phyloP scores from a whole-genome alignment of 164 flowering plant genomes.

The Liriodendron chinense region DNA sequence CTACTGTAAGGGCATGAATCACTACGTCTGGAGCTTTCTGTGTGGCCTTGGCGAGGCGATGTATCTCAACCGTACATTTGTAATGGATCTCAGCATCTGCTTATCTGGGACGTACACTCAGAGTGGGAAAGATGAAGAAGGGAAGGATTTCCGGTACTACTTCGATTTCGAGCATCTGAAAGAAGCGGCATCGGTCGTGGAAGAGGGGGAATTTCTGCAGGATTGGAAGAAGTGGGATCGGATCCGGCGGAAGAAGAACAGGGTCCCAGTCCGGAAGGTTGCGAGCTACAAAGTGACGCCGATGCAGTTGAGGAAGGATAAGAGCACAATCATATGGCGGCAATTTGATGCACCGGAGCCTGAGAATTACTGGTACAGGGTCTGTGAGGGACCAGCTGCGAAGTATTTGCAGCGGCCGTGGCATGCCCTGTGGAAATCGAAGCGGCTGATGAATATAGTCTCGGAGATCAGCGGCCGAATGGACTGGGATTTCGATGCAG shows the following conservation, averaged over 20 bases:
- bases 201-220: slow-evolving; percentile 64
- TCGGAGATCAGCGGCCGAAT: slow-evolving; percentile 78
- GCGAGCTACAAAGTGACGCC: slow-evolving; percentile 70
- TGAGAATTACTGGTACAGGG: slow-evolving; percentile 95
- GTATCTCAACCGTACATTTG: slow-evolving; percentile 83
- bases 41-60: slow-evolving; percentile 96
- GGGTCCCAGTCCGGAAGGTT: slow-evolving; percentile 58
- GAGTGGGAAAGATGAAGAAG: slow-evolving; percentile 73
- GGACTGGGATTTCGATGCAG: slow-evolving; percentile 99
- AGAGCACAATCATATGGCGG: slow-evolving; percentile 77
- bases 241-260: slow-evolving; percentile 46
- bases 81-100: slow-evolving; percentile 86
- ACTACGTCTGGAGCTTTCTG: slow-evolving; percentile 84
- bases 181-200: slow-evolving; percentile 72
- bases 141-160: slow-evolving; percentile 87
- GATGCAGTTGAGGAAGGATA: slow-evolving; percentile 83
- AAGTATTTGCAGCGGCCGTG: slow-evolving; percentile 84
- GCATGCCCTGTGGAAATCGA: slow-evolving; percentile 95
- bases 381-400: slow-evolving; percentile 87
- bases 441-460: slow-evolving; percentile 92
- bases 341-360: slow-evolving; percentile 90
- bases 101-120: slow-evolving; percentile 54
- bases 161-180: slow-evolving; percentile 94
- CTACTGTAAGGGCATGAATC: slow-evolving; percentile 95
- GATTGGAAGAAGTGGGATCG: slow-evolving; percentile 83